A percentile compares a stretch with the other conserved stretches of the same genome.
phyloP scores from a whole-genome alignment of 352 stramenopile genomes.

The Phytophthora boehmeriae region DNA sequence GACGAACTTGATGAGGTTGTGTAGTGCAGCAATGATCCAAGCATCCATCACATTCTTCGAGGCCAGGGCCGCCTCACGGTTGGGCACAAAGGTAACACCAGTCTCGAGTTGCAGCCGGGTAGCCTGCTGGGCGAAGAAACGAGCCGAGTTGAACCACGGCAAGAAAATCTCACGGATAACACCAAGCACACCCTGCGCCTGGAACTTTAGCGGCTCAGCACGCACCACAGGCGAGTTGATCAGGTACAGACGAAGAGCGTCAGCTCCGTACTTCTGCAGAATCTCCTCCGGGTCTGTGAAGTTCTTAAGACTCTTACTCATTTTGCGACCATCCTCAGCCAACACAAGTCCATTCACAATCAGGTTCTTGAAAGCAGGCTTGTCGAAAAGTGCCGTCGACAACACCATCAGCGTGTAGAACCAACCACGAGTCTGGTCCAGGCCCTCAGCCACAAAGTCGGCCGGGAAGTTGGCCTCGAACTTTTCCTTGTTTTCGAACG shows the following conservation, averaged over 20 bases:
- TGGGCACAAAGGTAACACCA: conserved; percentile 89
- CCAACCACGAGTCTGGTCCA: conserved; percentile 99
- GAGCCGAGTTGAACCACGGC: conserved; percentile 99
- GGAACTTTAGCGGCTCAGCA: conserved; percentile 98
- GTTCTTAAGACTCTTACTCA: conserved; percentile 99
- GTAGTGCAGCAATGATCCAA: conserved; percentile 98
- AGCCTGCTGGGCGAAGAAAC: conserved; percentile 99
- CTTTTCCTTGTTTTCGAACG: conserved; percentile 99
- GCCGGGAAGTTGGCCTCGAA: conserved; percentile 98
- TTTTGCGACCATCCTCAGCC: conserved; percentile 99
- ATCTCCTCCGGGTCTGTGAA: conserved; percentile 96
- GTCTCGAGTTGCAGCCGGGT: conserved; percentile 91
- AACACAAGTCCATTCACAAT: conserved; percentile 99
- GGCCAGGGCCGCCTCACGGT: conserved; percentile 78
- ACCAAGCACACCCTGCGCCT: conserved; percentile 94
- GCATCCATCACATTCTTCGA: conserved; percentile 98
- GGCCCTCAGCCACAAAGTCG: conserved; percentile 99
- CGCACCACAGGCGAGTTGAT: conserved; percentile 99
- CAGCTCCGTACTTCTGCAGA: conserved; percentile 97
- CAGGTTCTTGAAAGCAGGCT: conserved; percentile 99
- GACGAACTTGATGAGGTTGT: conserved; percentile 98
- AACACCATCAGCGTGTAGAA: conserved; percentile 99
- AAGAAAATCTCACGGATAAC: conserved; percentile 99
- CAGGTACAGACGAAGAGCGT: conserved; percentile 99
- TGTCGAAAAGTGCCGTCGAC: conserved; percentile 98